These are phyloP conservation scores for Dimocarpus longan DNA, from an alignment of 345 rosid genomes.

Conservation along the genomic window DNA sequence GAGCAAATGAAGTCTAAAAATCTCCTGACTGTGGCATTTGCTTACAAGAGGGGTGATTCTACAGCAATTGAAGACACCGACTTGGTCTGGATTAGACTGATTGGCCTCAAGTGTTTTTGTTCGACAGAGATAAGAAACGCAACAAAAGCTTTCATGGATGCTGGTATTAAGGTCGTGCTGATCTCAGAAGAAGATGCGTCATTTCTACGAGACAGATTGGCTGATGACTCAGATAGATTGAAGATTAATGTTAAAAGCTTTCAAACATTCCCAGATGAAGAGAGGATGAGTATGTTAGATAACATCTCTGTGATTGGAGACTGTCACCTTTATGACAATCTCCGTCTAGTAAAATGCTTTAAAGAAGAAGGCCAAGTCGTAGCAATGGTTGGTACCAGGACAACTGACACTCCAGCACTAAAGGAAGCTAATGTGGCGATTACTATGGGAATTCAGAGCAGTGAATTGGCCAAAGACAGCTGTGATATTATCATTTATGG, in stretches of 20 bases:
- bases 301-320: slow-evolving; percentile 3
- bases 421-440: slow-evolving; percentile 18
- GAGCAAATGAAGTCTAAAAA: background rate
- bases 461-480: background rate
- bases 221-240: background rate
- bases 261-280: background rate
- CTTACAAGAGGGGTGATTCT: slow-evolving; percentile 7
- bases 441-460: slow-evolving; percentile 2
- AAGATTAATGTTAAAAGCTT: background rate
- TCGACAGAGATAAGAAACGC: background rate
- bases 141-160: background rate
- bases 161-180: slow-evolving; percentile 13
- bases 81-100: slow-evolving; percentile 3
- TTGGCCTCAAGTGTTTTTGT: slow-evolving; percentile 9
- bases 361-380: slow-evolving; percentile 17
- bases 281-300: slow-evolving; percentile 1
- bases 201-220: background rate
- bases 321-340: background rate
- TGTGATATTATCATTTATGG: slow-evolving; percentile 3
- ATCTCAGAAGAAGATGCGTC: slow-evolving; percentile 9
- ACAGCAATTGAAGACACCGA: background rate
- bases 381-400: slow-evolving; percentile 9
- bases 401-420: slow-evolving; percentile 15
- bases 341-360: background rate
- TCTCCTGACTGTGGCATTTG: slow-evolving; percentile 16